Evolutionary conservation across 345 rosid species (phyloP).

Genomic region (Arabis hirsuta): DNA sequence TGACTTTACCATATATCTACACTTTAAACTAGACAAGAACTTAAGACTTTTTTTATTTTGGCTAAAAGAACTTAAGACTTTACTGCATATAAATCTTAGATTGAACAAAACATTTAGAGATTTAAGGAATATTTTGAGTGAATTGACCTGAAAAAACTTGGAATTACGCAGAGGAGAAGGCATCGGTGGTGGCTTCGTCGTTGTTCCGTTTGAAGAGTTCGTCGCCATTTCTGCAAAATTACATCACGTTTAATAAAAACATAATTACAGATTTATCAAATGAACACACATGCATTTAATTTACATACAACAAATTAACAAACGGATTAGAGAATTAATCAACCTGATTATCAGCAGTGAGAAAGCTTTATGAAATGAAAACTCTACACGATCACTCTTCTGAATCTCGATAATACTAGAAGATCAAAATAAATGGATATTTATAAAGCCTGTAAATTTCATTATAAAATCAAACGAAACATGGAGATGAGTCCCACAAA

Average conservation of each 20-base stretch:
- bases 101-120: background rate
- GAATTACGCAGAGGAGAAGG: conserved; percentile 91
- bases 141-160: conserved; percentile 80
- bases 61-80: background rate
- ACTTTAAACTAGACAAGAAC: background rate
- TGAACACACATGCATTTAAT: conserved; percentile 28
- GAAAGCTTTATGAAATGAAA: conserved; percentile 12
- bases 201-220: conserved; percentile 55
- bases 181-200: conserved; percentile 76
- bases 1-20: background rate
- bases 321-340: background rate
- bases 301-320: background rate
- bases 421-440: conserved; percentile 30
- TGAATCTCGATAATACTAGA: conserved; percentile 45
- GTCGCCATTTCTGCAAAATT: conserved; percentile 63
- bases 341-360: conserved; percentile 29
- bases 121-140: conserved; percentile 11
- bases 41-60: background rate
- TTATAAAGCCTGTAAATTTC: conserved; percentile 42
- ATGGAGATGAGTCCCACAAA: conserved; percentile 40
- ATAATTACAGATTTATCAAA: conserved; percentile 9
- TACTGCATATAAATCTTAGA: background rate
- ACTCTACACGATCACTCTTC: conserved; percentile 23
- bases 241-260: background rate
- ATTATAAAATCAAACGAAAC: background rate